Conservation (phyloP, 2,329 filamentous ascomycete species). For the Rhynchosporium secalis region DNA sequence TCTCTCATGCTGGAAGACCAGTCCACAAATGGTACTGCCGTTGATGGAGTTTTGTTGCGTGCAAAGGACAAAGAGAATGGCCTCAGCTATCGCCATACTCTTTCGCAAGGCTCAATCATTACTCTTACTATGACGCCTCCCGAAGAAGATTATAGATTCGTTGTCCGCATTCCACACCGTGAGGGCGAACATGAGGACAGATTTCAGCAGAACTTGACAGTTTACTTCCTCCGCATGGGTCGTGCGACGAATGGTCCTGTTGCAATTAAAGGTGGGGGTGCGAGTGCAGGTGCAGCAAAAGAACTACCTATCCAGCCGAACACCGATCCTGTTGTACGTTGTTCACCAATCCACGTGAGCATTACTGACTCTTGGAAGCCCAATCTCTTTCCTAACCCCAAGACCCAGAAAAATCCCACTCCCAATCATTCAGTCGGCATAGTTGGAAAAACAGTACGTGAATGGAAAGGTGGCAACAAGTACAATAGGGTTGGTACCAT, state of each 20-base stretch:
- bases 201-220: conserved; percentile 68
- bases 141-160: conserved; percentile 69
- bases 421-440: conserved; percentile 23
- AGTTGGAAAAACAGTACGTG: conserved; percentile 49
- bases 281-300: conserved; percentile 2
- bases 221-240: conserved; percentile 55
- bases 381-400: conserved; percentile 36
- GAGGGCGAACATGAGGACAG: conserved; percentile 64
- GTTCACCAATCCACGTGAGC: neutral
- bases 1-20: conserved; percentile 90
- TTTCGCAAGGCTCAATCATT: conserved; percentile 39
- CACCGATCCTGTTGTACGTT: conserved; percentile 35
- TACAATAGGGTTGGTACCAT: conserved; percentile 84
- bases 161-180: conserved; percentile 79
- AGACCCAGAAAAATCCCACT: conserved; percentile 32
- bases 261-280: conserved; percentile 2
- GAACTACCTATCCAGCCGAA: conserved; percentile 8
- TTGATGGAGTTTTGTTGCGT: conserved; percentile 70
- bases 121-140: conserved; percentile 36
- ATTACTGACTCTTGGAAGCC: conserved; percentile 29
- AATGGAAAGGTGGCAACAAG: conserved; percentile 79
- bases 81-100: conserved; percentile 39
- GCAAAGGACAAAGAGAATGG: conserved; percentile 50
- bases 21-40: conserved; percentile 93
- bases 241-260: conserved; percentile 21